A percentile compares a stretch with the other conserved stretches of the same genome.
These are phyloP conservation scores for Rosellinia necatrix DNA, from an alignment of 2,329 filamentous ascomycete genomes.

Conservation along the genomic window DNA sequence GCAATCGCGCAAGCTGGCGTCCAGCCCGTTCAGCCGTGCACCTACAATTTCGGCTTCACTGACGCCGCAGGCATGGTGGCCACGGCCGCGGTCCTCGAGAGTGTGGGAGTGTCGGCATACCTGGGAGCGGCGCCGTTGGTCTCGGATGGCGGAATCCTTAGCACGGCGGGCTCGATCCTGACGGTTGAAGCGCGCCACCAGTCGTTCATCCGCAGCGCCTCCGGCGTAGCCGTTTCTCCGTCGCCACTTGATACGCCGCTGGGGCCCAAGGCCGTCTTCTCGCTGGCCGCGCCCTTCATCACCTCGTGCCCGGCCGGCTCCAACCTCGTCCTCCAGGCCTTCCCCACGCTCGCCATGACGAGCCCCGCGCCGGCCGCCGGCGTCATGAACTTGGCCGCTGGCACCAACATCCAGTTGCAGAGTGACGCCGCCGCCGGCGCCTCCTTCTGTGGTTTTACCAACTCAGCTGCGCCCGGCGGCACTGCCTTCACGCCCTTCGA, in stretches of 20 bases:
- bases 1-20: conserved; percentile 66
- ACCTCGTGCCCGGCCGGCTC: conserved; percentile 68
- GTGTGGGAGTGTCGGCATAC: conserved; percentile 74
- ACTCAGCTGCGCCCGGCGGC: conserved; percentile 61
- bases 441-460: conserved; percentile 69
- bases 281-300: conserved; percentile 75
- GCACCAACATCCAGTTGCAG: conserved; percentile 52
- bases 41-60: conserved; percentile 73
- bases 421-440: conserved; percentile 56
- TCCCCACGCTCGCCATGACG: conserved; percentile 64
- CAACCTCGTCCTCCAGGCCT: conserved; percentile 65
- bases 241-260: conserved; percentile 73
- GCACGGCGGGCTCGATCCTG: conserved; percentile 70
- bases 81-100: conserved; percentile 72
- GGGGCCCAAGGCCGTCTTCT: conserved; percentile 71
- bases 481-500: conserved; percentile 64
- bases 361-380: conserved; percentile 47
- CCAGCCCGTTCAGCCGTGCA: conserved; percentile 69
- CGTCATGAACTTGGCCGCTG: conserved; percentile 45
- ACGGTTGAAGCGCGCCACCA: conserved; percentile 77
- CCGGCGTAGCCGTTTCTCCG: conserved; percentile 63
- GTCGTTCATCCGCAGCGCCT: conserved; percentile 69
- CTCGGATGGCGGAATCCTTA: conserved; percentile 62
- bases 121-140: conserved; percentile 72
- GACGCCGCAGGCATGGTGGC: conserved; percentile 69